Base-by-base conservation (phyloP, 371 early-diverging fungal species). In the Thermomucor indicae-seudaticae region DNA sequence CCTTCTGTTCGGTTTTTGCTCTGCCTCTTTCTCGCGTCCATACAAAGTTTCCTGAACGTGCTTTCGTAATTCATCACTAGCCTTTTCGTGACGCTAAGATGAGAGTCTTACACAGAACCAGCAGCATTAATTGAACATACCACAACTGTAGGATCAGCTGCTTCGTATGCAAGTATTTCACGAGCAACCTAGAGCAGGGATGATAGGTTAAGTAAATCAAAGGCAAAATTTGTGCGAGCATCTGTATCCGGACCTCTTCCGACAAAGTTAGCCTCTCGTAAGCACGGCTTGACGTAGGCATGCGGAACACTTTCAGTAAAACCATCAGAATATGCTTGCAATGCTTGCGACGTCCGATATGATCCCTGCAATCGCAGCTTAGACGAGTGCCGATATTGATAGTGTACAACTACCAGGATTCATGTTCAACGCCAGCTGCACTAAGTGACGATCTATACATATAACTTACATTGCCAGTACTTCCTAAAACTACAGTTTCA, bases 281-380 rank as follows among this genome's bases (percentile, higher is more conserved):
- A 19, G 53, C 53, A 24, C 37, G 46, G 1, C 51, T 47, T 12
- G 32, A 25, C n/a, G 34, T 43, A 4, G 51, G 49, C 11, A 67
- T 47, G 6, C 53, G 57, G 16, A 67, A 67, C 0, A 71, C 72
- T 43, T 61, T 64, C 0, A 62, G 10, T 2, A 71, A 37, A 11
- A 71, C 48, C 49, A 67, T 51, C 4, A 67, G 42, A 14, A 71
- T 60, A 28, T 71, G 72, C 30, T 71, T 71, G 25, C 72, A 71
- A 14, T 62, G 60, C 4, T 28, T 31, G 3, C 53, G 17, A 43
- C 60, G 43, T 2, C 29, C 29, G 4, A 19, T 4, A 31, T 40
- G 40, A 30, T 71, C 72, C 41, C 53, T 37, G 28, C 72, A 71
- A 2, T 27, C 39, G 25, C 72, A 71, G 7, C 24, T 32, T 10